Base-by-base conservation (phyloP, 352 stramenopile genomes). In the Phytophthora sp. region DNA sequence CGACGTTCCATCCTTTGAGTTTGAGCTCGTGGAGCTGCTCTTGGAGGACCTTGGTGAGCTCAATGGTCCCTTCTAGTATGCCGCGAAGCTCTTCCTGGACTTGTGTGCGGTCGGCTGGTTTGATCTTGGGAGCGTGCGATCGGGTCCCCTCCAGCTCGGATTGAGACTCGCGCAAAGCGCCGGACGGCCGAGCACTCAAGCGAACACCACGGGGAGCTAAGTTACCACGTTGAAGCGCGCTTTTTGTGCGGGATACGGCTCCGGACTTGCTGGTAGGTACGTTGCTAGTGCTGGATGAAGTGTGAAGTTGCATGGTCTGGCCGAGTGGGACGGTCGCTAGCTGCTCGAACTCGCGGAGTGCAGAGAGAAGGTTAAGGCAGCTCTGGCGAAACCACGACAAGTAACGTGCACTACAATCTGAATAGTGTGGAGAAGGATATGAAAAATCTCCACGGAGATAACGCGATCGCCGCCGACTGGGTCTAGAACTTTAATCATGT, bases 11-110 rank as follows among this genome's bases (percentile, higher is more conserved):
- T 26, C 79, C 79, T 41, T 90, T 90, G 57, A 92, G 73, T 74
- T 88, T 90, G 62, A 92, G 79, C 66, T 92, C 83, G 54, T 90
- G 76, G 12, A 92, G 72, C 54, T 92, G 83, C 37, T 90, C 79
- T 52, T 92, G 83, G 4, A 92, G 71, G 31, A 84, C 73, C 49
- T 87, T 92, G 2, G 83, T 83, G 20, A 92, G 65, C 43, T 87
- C 79, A 17, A 92, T 89, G 10, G 83, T 90, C 31, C 72, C 74
- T 28, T 74, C 76, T 21, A 92, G 60, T 23, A 92, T 75, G 30
- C 66, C 72, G 34, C 86, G 84, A 34, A 92, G 77, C 49, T 92
- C 83, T 31, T 92, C 80, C 54, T 92, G 83, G 8, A 92, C 78
- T 37, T 87, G 77, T 7, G 77, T 68, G 39, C 74, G 72, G 41